These are phyloP conservation scores for Canavalia gladiata DNA, from an alignment of 306 rosid species.

Conservation along the genomic window DNA sequence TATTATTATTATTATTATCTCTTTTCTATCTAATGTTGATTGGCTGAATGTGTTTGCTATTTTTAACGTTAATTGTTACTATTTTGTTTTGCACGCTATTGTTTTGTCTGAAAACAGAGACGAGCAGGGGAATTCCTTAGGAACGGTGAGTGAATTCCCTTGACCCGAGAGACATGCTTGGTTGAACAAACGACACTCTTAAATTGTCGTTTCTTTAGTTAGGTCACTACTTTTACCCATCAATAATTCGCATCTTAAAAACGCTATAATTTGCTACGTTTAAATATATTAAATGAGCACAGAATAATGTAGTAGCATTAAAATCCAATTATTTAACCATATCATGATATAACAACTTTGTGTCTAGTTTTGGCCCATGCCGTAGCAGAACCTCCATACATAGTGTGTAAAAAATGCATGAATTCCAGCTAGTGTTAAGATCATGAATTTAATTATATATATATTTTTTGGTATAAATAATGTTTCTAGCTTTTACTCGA, in stretches of 20 bases:
- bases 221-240: background rate
- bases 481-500: background rate
- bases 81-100: conserved; percentile 6
- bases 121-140: conserved; percentile 24
- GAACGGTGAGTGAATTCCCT: background rate
- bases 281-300: background rate
- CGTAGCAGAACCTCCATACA: background rate
- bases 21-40: conserved; percentile 12
- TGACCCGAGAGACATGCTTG: background rate
- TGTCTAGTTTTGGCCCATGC: too few species aligned
- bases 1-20: background rate
- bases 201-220: background rate
- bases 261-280: background rate
- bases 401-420: background rate
- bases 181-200: background rate
- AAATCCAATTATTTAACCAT: conserved; percentile 2
- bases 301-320: background rate
- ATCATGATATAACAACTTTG: background rate
- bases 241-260: background rate
- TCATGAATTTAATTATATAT: background rate
- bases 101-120: conserved; percentile 12
- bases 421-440: conserved; percentile 8
- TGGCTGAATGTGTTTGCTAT: conserved; percentile 13
- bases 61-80: conserved; percentile 33
- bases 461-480: background rate